Percentiles rank a stretch among this genome's conserved stretches.
These are phyloP conservation scores for Xylaria sp. DNA, from an alignment of 2,329 filamentous ascomycete genomes.

Conservation along the genomic window DNA sequence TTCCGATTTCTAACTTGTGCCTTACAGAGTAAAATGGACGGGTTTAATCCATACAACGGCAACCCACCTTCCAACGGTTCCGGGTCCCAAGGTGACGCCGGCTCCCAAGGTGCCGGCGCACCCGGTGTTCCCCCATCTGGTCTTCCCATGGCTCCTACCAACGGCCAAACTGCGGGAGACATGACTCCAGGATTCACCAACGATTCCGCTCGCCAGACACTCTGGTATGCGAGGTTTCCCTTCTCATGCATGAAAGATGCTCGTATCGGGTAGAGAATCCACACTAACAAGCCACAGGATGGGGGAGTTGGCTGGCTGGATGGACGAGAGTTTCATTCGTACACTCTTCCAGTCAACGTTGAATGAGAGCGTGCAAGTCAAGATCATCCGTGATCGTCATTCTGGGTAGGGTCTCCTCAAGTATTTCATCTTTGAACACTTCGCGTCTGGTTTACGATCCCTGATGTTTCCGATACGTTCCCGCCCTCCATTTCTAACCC, in stretches of 20 bases:
- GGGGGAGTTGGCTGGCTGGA: constrained; percentile 98
- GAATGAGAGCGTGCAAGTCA: constrained; percentile 94
- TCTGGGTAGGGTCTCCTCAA: constrained; percentile 68
- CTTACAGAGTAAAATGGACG: constrained; percentile 36
- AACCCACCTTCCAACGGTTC: constrained; percentile 42
- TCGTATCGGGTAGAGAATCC: constrained; percentile 8
- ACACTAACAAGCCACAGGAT: constrained; percentile 64
- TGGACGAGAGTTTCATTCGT: constrained; percentile 98
- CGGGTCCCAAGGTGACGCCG: constrained; percentile 41
- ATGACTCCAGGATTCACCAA: constrained; percentile 36
- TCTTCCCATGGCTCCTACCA: constrained; percentile 37
- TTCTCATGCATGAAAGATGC: not conserved
- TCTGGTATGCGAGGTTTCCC: constrained; percentile 49
- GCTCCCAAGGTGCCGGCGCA: constrained; percentile 37
- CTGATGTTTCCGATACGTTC: not conserved
- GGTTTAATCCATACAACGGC: constrained; percentile 41
- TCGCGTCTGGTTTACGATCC: not conserved
- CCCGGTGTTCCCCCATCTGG: constrained; percentile 33
- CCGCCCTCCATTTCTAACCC: not conserved
- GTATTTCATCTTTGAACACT: not conserved
- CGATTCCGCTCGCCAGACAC: constrained; percentile 58
- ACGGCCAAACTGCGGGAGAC: constrained; percentile 40
- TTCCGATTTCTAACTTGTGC: not conserved
- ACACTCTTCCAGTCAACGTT: constrained; percentile 87
- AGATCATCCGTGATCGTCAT: constrained; percentile 99